Evolutionary conservation across 2,329 filamentous ascomycete species (phyloP), one percentile per base, ranked within the genome.

Genomic region (Aspergillus sp.): DNA sequence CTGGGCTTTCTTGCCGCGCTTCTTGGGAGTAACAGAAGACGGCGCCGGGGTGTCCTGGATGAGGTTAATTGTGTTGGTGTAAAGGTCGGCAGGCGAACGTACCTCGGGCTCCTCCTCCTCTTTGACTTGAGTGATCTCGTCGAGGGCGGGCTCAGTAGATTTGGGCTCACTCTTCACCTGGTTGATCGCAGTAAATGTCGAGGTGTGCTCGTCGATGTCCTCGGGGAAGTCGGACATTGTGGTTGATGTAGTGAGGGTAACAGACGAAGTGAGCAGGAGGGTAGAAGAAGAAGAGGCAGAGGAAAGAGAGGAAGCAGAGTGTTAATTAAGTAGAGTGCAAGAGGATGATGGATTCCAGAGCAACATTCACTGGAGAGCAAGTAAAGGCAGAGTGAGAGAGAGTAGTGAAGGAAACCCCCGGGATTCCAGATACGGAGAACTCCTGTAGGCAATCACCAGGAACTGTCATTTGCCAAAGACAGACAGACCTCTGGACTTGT

Each of bases 1-100:
- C 29, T 3, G 36, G 14, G 33, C 26, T 33, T 51, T 50, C 20
- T 41, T 40, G 20, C 41, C 39, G 20, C 48, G 42, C 24, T 52
- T 53, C 29, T 41, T 40, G 8, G 47, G 45, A 6, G 44, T 46
- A 1, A 8, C 13, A 4, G 29, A 19, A 17, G 15, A 15, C n/a
- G 15, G 19, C 13, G 11, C 16, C 15, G 19, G 19, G 29, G 31
- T 24, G 25, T 34, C 5, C 20, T 32, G 30, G 15, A 25, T 16
- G n/a, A 25, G 14, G 11, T 12, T 11, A 8, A 8, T 20, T 12
- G 10, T 7, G 20, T 26, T 1, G 15, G 10, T 22, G n/a, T 10
- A 2, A 14, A 5, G 20, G 20, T 1, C 11, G 8, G 14, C 4
- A 11, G 7, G 7, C n/a, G 29, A 26, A 8, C 26, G 24, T 29